Evolutionary conservation across 2,329 filamentous ascomycete genomes (phyloP).

Genomic region (Penicillium sp.): DNA sequence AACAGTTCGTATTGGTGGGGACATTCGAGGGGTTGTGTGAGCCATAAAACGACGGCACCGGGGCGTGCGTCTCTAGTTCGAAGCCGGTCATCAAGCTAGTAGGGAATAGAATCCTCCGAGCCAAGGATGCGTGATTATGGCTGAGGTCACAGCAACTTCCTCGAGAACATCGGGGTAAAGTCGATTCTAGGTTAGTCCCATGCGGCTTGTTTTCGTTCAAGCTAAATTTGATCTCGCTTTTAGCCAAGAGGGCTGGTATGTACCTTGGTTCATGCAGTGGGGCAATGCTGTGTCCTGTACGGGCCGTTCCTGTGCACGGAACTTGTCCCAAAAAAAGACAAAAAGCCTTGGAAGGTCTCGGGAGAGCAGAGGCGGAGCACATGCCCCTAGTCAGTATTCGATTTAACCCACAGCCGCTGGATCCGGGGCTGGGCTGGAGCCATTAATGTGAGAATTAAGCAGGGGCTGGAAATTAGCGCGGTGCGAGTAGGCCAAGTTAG

Average conservation of each 20-base stretch:
- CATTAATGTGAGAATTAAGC: neutral
- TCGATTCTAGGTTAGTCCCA: neutral
- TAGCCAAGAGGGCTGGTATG: neutral
- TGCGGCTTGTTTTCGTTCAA: neutral
- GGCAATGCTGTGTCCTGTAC: neutral
- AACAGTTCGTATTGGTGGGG: neutral
- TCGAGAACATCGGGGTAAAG: neutral
- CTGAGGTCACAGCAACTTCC: neutral
- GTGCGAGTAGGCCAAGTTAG: no score
- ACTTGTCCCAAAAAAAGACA: neutral
- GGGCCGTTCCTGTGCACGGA: neutral
- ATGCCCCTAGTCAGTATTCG: neutral
- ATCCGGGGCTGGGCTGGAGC: neutral
- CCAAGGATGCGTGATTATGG: neutral
- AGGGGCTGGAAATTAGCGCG: neutral
- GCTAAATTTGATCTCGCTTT: neutral
- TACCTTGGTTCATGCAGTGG: neutral
- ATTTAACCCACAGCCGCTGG: neutral
- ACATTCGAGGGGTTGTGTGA: neutral
- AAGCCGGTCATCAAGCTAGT: neutral
- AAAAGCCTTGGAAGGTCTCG: neutral
- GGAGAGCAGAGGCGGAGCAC: neutral
- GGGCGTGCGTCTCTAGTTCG: neutral
- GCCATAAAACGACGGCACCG: neutral
- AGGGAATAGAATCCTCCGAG: neutral